Evolutionary conservation across 345 rosid species (phyloP), one percentile per base, ranked within the genome.

Genomic region (Leavenworthia alabamica): DNA sequence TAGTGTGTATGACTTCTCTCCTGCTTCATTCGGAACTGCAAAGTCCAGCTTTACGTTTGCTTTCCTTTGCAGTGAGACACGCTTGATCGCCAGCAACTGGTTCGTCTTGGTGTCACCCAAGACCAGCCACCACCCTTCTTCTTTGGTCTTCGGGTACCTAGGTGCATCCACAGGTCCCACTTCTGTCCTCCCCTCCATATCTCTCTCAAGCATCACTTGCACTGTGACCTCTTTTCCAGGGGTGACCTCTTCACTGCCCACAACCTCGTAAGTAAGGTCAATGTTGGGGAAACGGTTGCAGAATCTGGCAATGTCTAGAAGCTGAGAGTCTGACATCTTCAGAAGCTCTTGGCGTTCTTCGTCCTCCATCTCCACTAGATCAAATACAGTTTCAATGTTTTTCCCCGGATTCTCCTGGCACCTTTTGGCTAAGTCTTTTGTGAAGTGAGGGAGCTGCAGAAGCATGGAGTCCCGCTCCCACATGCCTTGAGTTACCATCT

Each of bases 41-140:
- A 86, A 92, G 16, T 80, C 87, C n/a, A 92, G 86, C 81, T 86
- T 82, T 53, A 85, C 88, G 76, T 80, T 85, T 2, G 83, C 73
- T 75, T 71, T 89, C 77, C 93, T 75, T 65, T 79, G 96, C 62
- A 92, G 79, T 8, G 93, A 81, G 31, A 81, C 90, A 74, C 93
- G 77, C 83, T 92, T 89, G 79, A 83, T 85, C n/a, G 91, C 93
- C 36, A 89, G 89, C 54, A 92, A 70, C 75, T 83, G 88, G 77
- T 89, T 86, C 41, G 79, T 83, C 78, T 77, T 82, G 4, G 85
- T 80, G 68, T 89, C 95, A 2, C 98, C 97, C 3, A 92, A 82
- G 4, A 89, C 97, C 7, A 92, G 86, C 95, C 98, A 86, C 97
- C 98, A 92, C 8, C 93, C 98, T 82, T 92, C 98, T 72, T 92